Evolutionary conservation across 805 yeast genomes (phyloP), one percentile per base, ranked within the genome.

Genomic region (Suhomyces kilbournensis): DNA sequence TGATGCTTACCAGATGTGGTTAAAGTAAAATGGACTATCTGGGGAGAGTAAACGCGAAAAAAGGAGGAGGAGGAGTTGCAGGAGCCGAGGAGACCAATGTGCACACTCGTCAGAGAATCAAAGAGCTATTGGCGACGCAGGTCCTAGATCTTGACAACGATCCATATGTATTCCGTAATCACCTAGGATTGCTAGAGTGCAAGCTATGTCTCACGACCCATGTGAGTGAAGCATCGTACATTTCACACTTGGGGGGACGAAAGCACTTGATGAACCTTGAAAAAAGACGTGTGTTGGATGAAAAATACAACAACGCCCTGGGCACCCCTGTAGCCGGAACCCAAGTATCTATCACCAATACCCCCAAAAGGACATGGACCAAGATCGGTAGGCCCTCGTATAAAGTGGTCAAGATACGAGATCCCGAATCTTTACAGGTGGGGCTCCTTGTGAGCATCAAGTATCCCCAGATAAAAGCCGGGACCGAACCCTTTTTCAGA

Each of bases 11-110:
- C 23, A 17, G 23, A 17, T 15, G 20, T 38, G 42, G 17, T 10
- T 15, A 19, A 32, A n/a, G 32, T 28, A 22, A 39, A 5, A 91
- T 91, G 97, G 97, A 91, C 67, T 89, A 89, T 64, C 92, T 90
- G 56, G 88, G 88, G 59, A 72, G 97, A 61, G 96, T 88, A 2
- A 97, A 97, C 44, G 86, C 96, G 6, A 91, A 91, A 69, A 84
- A 89, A 65, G 97, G 97, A 8, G 82, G 86, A 26, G 97, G 97
- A 58, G 97, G 96, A 6, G 76, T 91, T 17, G 97, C 97, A 0
- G 88, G 88, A 4, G 72, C 75, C 44, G 80, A 83, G 19, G 91
- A 87, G 57, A 75, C 85, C 6, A 88, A 88, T 60, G 80, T 83
- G 4, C 86, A 86, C 44, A 76, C 92, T 46, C 75, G 85, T 52